Evolutionary conservation across 2,329 filamentous ascomycete species (phyloP).

Genomic region (Conoideocrella luteorostrata): DNA sequence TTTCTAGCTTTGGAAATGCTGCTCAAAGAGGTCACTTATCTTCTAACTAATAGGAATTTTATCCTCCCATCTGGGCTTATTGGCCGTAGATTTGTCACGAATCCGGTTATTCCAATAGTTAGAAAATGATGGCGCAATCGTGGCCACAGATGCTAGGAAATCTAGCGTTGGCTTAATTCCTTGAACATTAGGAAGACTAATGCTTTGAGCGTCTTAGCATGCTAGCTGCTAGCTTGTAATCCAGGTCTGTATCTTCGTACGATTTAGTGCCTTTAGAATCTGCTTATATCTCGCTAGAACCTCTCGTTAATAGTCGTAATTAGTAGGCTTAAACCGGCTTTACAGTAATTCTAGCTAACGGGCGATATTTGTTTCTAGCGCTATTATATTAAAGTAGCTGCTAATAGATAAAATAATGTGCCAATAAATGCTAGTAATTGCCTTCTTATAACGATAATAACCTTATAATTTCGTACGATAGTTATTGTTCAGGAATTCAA

Average conservation of each 20-base stretch:
- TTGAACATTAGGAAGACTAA: slow-evolving; percentile 2
- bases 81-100: neutral
- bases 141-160: too few relatives aligned
- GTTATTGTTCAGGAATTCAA: neutral
- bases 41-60: neutral
- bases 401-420: slow-evolving; percentile 2
- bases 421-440: slow-evolving; percentile 2
- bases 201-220: too few relatives aligned
- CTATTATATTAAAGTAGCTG: neutral
- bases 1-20: neutral
- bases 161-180: too few relatives aligned
- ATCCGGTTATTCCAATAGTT: slow-evolving; percentile 3
- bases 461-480: neutral
- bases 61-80: neutral
- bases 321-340: neutral
- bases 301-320: neutral
- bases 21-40: neutral
- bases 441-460: neutral
- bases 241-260: neutral
- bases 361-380: neutral
- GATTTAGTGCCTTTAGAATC: slow-evolving; percentile 3
- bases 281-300: neutral
- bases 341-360: too few relatives aligned
- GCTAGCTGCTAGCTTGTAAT: slow-evolving; percentile 1
- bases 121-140: too few relatives aligned